phyloP scores from a whole-genome alignment of 768 basidiomycete species.

The Auricularia sp. region DNA sequence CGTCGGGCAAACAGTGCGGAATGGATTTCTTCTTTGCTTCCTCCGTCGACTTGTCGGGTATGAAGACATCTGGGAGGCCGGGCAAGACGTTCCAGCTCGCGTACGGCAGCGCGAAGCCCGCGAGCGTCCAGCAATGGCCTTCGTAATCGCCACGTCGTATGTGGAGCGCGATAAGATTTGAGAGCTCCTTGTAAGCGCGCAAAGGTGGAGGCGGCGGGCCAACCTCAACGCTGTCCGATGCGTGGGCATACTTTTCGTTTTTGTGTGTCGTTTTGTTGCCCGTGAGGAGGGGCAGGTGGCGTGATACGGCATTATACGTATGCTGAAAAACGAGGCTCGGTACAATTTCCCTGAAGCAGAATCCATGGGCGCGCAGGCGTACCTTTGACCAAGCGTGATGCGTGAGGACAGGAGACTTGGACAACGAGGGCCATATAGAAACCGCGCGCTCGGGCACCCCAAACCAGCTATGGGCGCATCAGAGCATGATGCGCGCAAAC shows the following conservation, averaged over 20 bases:
- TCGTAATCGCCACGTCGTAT: conserved; percentile 48
- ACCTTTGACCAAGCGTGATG: conserved; percentile 10
- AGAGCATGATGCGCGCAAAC: not conserved
- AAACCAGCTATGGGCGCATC: conserved; percentile 19
- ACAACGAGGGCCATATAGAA: conserved; percentile 38
- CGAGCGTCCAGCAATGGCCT: conserved; percentile 36
- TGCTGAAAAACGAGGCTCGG: conserved; percentile 22
- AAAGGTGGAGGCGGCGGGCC: not conserved
- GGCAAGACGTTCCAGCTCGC: conserved; percentile 49
- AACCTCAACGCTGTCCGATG: not conserved
- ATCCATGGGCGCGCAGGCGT: not conserved
- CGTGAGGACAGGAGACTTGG: conserved; percentile 32
- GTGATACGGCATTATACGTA: conserved; percentile 36
- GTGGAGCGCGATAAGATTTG: conserved; percentile 47
- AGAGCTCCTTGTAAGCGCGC: conserved; percentile 6
- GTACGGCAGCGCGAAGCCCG: conserved; percentile 29
- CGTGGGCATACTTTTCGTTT: not conserved
- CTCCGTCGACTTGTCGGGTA: conserved; percentile 12
- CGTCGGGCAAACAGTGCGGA: conserved; percentile 42
- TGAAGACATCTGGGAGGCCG: conserved; percentile 37
- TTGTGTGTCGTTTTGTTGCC: not conserved
- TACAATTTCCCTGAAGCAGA: too few species aligned
- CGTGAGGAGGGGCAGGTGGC: conserved; percentile 36
- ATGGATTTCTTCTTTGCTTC: conserved; percentile 26
- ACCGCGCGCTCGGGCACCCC: conserved; percentile 23